Percentiles rank a stretch among this genome's conserved stretches.
phyloP scores from a whole-genome alignment of 441 rosid genomes.

The Sinapis alba region DNA sequence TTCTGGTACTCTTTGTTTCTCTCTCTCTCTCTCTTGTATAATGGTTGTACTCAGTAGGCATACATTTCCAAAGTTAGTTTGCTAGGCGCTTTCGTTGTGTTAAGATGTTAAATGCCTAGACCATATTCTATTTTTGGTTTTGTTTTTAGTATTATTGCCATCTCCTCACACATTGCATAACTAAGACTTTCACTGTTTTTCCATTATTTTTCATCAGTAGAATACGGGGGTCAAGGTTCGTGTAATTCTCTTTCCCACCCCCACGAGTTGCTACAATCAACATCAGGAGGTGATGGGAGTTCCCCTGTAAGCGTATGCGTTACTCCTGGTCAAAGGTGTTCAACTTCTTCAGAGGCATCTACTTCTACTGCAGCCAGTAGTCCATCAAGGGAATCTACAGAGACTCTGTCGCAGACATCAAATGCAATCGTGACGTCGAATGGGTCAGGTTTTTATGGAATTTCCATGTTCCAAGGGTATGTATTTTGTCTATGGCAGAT shows the following conservation, averaged over 20 bases:
- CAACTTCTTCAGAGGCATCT: constrained; percentile 54
- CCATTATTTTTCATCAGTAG: constrained; percentile 36
- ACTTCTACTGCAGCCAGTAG: constrained; percentile 46
- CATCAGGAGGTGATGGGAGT: constrained; percentile 46
- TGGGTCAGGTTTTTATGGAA: constrained; percentile 50
- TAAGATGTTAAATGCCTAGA: not conserved
- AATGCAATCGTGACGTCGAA: constrained; percentile 53
- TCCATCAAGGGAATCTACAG: constrained; percentile 44
- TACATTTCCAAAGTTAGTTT: not conserved
- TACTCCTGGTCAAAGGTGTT: constrained; percentile 45
- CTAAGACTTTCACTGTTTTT: constrained; percentile 1
- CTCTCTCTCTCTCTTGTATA: not conserved
- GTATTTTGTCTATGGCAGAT: constrained; percentile 21
- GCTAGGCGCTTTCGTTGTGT: not conserved
- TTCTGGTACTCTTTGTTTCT: constrained; percentile 54
- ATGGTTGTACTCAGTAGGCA: not conserved
- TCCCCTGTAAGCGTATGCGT: constrained; percentile 41
- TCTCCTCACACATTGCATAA: not conserved
- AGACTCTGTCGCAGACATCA: constrained; percentile 44
- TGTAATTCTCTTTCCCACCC: constrained; percentile 43
- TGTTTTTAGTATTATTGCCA: not conserved
- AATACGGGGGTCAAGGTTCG: constrained; percentile 52
- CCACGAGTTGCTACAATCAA: constrained; percentile 56
- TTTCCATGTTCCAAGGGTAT: constrained; percentile 84
- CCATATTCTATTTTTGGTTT: not conserved